Evolutionary conservation across 2,329 filamentous ascomycete species (phyloP), one percentile per base, ranked within the genome.

Genomic region (Helotiales sp.): DNA sequence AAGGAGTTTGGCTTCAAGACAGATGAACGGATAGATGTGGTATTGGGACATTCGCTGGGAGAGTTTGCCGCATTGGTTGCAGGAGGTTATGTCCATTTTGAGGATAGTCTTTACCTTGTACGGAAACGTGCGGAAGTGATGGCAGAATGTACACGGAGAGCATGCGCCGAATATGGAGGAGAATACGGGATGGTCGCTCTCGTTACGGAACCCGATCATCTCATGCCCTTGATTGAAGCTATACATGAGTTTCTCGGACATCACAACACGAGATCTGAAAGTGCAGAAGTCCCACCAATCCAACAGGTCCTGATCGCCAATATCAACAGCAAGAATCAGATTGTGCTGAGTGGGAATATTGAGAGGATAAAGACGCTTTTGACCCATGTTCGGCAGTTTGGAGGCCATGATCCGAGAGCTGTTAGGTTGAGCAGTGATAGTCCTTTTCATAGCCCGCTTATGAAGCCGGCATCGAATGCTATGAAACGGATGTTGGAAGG

Each of bases 101-200:
- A 82, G 51, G 90, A 96, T 74, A 90, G 91, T 54, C 76, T 97
- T 60, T 83, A 81, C 64, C 79, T 97, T 70, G 89, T 96, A 52
- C 83, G 87, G 59, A 82, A 81, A 66, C 85, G 93, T 44, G 93
- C 91, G 50, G 88, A 92, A 70, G 84, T 88, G 63, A 96, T 97
- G 91, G 86, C 88, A 3, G 81, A 86, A 44, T 93, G 90, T 66
- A 92, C 90, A 7, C 77, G 77, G 64, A 77, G 81, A 24, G 90
- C 90, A 4, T 78, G 82, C 12, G 79, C 85, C 60, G 75, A 83
- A 60, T 85, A 87, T 63, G 90, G 90, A 55, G 89, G 90, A 63
- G 89, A 92, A 66, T 95, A 96, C 69, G 93, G 93, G 69, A 98
- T 98, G 93, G 87, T 97, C 2, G 93, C 93, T 4, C 78, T 97